These are phyloP conservation scores for Colletotrichum sp. DNA, from an alignment of 2,329 filamentous ascomycete species.

Conservation along the genomic window DNA sequence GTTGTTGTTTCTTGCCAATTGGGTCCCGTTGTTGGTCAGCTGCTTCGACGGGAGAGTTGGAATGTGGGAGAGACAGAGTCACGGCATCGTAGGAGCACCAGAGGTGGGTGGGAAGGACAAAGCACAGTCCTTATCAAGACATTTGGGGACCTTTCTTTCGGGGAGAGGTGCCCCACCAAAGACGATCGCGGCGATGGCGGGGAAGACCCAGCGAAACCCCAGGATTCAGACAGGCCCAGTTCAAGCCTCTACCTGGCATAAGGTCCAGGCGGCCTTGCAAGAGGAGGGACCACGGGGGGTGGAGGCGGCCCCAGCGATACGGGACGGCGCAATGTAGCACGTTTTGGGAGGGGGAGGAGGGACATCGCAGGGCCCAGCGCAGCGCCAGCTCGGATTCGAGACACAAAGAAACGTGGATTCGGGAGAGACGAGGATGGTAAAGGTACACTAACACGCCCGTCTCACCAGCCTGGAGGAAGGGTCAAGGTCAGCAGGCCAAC, in stretches of 20 bases:
- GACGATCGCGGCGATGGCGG: conserved; percentile 1
- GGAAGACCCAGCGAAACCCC: conserved; percentile 14
- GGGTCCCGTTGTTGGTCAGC: neutral
- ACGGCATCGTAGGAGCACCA: neutral
- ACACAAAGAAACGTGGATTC: neutral
- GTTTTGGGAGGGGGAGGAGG: neutral
- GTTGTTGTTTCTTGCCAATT: neutral
- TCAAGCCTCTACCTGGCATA: neutral
- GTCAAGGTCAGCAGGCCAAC: conserved; percentile 11
- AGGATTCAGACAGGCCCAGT: neutral
- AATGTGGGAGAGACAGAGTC: neutral
- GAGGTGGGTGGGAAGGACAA: neutral
- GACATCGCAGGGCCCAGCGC: neutral
- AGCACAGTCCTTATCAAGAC: conserved; percentile 9
- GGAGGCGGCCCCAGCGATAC: neutral
- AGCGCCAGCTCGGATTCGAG: neutral
- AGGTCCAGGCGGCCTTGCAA: neutral
- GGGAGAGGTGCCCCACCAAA: conserved; percentile 3
- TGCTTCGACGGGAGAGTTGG: neutral
- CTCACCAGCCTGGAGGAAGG: neutral
- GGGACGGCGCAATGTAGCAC: neutral
- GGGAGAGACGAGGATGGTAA: neutral
- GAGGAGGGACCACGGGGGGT: neutral
- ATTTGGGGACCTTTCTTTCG: neutral
- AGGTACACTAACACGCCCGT: neutral